These are phyloP conservation scores for Talaromyces ruber DNA, from an alignment of 495 filamentous ascomycete species.

Conservation along the genomic window DNA sequence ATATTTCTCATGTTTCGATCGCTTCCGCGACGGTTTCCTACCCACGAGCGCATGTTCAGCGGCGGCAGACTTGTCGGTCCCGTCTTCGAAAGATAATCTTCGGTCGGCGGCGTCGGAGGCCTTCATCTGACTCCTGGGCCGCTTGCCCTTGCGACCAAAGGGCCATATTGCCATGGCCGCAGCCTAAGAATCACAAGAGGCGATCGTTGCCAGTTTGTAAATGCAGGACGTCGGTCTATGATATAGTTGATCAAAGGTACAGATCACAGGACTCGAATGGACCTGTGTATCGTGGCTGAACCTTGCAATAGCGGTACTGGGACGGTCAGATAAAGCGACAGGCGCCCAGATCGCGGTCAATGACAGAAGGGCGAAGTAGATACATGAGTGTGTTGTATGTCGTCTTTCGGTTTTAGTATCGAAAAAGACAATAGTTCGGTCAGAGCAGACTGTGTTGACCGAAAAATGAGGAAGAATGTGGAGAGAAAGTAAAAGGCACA, in stretches of 20 bases:
- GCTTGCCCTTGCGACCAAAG: slow-evolving; percentile 58
- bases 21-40: slow-evolving; percentile 34
- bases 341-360: slow-evolving; percentile 9
- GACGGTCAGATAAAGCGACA: slow-evolving; percentile 17
- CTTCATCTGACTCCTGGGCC: slow-evolving; percentile 37
- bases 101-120: slow-evolving; percentile 22
- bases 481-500: slow-evolving; percentile 8
- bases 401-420: not conserved
- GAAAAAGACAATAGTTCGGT: too few relatives aligned
- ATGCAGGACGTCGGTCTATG: not conserved
- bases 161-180: slow-evolving; percentile 68
- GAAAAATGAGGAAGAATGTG: slow-evolving; percentile 5
- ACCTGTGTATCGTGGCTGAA: not conserved
- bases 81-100: slow-evolving; percentile 17
- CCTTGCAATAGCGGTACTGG: not conserved
- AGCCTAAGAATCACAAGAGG: not conserved
- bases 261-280: not conserved
- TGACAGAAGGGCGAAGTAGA: slow-evolving; percentile 17
- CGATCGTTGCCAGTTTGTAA: not conserved
- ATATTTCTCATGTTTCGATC: slow-evolving; percentile 30
- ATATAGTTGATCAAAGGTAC: not conserved
- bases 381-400: slow-evolving; percentile 21
- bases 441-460: too few relatives aligned
- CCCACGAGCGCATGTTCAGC: slow-evolving; percentile 15
- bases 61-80: slow-evolving; percentile 5